These are phyloP conservation scores for Globisporangium paroecandrum DNA, from an alignment of 352 stramenopile genomes.

Conservation along the genomic window DNA sequence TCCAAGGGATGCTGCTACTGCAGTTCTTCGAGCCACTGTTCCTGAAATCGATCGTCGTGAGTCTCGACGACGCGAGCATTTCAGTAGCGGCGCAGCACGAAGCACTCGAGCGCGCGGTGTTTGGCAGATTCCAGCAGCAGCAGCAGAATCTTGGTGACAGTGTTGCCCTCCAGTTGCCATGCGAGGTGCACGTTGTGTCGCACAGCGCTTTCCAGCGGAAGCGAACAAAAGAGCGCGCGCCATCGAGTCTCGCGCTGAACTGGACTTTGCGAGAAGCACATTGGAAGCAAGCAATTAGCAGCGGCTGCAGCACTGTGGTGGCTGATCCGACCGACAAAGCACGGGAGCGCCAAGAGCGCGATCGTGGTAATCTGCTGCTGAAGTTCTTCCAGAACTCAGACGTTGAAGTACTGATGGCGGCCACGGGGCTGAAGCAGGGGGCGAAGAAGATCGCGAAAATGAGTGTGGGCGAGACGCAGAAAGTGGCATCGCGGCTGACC, in stretches of 20 bases:
- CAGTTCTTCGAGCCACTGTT: slow-evolving; percentile 62
- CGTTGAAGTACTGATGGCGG: slow-evolving; percentile 54
- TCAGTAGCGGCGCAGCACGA: slow-evolving; percentile 37
- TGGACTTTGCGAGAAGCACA: slow-evolving; percentile 43
- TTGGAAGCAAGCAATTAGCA: slow-evolving; percentile 22
- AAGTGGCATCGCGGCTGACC: slow-evolving; percentile 55
- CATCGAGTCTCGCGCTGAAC: slow-evolving; percentile 56
- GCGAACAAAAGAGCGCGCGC: slow-evolving; percentile 10
- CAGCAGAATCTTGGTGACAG: too few relatives aligned
- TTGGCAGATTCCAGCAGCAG: slow-evolving; percentile 21
- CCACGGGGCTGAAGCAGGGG: slow-evolving; percentile 65
- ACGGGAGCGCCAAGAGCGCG: background rate
- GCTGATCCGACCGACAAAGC: background rate
- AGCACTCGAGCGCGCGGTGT: slow-evolving; percentile 48
- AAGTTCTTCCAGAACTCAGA: slow-evolving; percentile 43
- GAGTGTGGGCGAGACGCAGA: slow-evolving; percentile 35
- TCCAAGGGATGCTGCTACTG: slow-evolving; percentile 77
- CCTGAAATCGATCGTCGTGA: slow-evolving; percentile 48
- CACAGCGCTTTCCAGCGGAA: slow-evolving; percentile 15
- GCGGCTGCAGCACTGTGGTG: too few relatives aligned
- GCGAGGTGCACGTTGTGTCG: slow-evolving; percentile 8
- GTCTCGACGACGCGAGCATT: slow-evolving; percentile 30
- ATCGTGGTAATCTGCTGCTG: background rate
- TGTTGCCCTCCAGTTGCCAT: background rate
- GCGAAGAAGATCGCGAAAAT: slow-evolving; percentile 66